phyloP scores from a whole-genome alignment of 257 asterid species.

The Buddleja alternifolia region DNA sequence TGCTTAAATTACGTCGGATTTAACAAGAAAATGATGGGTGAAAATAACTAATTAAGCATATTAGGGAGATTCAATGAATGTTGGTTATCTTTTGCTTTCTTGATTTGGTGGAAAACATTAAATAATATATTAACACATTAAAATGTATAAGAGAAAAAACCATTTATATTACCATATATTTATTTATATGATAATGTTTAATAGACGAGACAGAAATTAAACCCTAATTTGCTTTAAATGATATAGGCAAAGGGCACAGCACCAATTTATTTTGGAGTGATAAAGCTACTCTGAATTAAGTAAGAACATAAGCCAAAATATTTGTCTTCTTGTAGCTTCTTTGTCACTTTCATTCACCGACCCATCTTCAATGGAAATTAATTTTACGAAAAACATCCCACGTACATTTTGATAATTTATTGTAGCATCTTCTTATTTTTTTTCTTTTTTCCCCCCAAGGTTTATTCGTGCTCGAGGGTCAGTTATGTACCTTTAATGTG shows the following conservation, averaged over 20 bases:
- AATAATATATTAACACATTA: too few relatives aligned
- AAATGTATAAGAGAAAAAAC: too few relatives aligned
- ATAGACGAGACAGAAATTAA: constrained; percentile 18
- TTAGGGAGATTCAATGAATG: constrained; percentile 32
- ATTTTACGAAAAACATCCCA: background rate
- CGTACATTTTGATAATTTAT: too few relatives aligned
- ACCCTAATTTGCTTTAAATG: constrained; percentile 9
- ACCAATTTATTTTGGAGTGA: background rate
- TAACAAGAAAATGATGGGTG: too few relatives aligned
- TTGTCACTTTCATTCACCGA: constrained; percentile 32
- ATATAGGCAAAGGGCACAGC: constrained; percentile 16
- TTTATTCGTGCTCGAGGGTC: too few relatives aligned
- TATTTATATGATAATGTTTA: background rate
- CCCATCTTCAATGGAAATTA: background rate
- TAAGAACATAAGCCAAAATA: constrained; percentile 19
- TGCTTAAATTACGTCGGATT: too few relatives aligned
- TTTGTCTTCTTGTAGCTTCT: constrained; percentile 26
- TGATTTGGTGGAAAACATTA: background rate
- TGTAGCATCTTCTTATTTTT: too few relatives aligned
- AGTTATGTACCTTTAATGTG: too few relatives aligned
- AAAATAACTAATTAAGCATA: background rate
- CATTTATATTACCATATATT: background rate
- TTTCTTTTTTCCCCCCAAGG: too few relatives aligned
- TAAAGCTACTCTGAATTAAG: background rate
- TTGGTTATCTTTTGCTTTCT: constrained; percentile 2